These are phyloP conservation scores for Corrigiola litoralis DNA, from an alignment of 179 eudicot species.

Conservation along the genomic window DNA sequence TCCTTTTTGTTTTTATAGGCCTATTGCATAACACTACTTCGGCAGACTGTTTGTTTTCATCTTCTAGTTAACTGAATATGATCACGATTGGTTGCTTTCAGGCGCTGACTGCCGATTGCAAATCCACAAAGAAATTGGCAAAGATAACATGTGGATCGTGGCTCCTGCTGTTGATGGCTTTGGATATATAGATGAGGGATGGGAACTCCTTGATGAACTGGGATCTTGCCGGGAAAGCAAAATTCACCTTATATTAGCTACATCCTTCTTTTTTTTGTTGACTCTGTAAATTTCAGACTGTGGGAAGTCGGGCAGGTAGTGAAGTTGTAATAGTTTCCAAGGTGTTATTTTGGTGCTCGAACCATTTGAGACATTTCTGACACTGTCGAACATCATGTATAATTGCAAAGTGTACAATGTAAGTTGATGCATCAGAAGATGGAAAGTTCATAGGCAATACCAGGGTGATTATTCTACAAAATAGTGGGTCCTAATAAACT, in stretches of 20 bases:
- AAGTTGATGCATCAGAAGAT: background rate
- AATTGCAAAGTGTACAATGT: background rate
- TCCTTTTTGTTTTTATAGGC: too few relatives aligned
- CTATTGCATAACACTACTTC: background rate
- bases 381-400: background rate
- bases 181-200: constrained; percentile 1
- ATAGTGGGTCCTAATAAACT: too few relatives aligned
- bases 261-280: background rate
- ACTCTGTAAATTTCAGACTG: constrained; percentile 12
- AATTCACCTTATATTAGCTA: constrained; percentile 5
- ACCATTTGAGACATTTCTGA: background rate
- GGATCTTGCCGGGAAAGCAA: background rate
- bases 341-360: background rate
- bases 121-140: background rate
- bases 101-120: constrained; percentile 14
- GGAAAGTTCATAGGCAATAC: too few relatives aligned
- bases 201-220: background rate
- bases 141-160: background rate
- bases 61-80: background rate
- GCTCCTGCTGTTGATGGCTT: background rate
- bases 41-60: background rate
- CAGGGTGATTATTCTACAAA: too few relatives aligned
- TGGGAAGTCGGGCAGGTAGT: constrained; percentile 1
- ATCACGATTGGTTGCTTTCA: constrained; percentile 12
- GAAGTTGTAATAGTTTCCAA: background rate